phyloP scores from a whole-genome alignment of 1,139 yeast species.

The Neolecta irregularis region DNA sequence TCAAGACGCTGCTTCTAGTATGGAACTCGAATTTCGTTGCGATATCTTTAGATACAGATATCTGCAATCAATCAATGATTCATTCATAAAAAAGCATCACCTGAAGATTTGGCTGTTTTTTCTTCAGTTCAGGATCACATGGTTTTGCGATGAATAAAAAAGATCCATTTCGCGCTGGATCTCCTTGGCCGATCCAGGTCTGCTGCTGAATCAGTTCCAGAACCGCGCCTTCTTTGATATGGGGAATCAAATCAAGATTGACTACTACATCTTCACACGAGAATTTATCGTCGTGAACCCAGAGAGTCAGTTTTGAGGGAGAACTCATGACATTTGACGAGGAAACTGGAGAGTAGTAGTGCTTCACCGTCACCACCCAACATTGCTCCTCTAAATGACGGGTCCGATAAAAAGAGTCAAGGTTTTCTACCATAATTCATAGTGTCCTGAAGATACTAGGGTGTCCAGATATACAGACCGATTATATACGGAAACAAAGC shows the following conservation, averaged over 20 bases:
- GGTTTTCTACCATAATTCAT: background rate
- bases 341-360: too few relatives aligned
- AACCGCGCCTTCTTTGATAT: constrained; percentile 54
- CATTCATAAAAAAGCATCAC: background rate
- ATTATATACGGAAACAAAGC: constrained; percentile 80
- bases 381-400: background rate
- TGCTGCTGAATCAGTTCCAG: constrained; percentile 35
- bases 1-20: constrained; percentile 7
- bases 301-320: constrained; percentile 41
- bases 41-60: constrained; percentile 6
- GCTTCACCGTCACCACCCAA: background rate
- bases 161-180: constrained; percentile 5
- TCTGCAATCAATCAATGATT: constrained; percentile 8
- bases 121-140: background rate
- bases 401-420: background rate
- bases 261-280: constrained; percentile 46
- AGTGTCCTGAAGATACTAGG: too few relatives aligned
- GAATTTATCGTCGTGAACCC: constrained; percentile 59
- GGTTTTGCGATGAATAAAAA: constrained; percentile 4
- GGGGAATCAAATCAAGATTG: constrained; percentile 42
- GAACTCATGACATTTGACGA: too few relatives aligned
- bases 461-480: constrained; percentile 33
- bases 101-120: constrained; percentile 2
- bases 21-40: background rate
- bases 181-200: background rate